Evolutionary conservation across 1,284 basidiomycete species (phyloP), one percentile per base, ranked within the genome.

Genomic region (Microbotryum scabiosae): DNA sequence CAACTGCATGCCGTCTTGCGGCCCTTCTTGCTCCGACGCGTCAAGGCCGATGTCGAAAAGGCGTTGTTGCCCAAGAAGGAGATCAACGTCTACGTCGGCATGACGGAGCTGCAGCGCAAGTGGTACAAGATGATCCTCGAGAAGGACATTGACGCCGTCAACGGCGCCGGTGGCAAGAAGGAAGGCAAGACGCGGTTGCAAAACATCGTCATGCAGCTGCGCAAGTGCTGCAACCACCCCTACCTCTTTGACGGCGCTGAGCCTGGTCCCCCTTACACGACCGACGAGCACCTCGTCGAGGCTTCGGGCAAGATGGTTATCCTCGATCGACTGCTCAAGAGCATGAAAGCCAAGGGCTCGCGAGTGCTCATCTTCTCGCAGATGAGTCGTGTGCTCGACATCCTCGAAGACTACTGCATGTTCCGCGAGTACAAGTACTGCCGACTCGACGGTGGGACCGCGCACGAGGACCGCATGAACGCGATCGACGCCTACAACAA

Each of bases 401-500:
- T 99, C 64, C 77, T 98, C 47, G 94, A 98, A 74, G 96, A 98
- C 74, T 98, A 96, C 76, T 97, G 92, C 75, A 79, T 96, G 63
- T 98, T 97, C 81, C 81, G 94, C 53, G 79, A 79, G 60, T 94
- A 88, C 77, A 86, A 89, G 72, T 98, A 98, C 76, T 97, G 92
- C 73, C 87, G 96, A 56, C 97, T 98, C 64, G 96, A 98, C 71
- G 94, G 96, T 67, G 81, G 87, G 51, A 97, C 94, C 0, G 88
- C 90, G 1, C 94, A 97, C 71, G 94, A 98, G 57, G 93, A 97
- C 71, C 92, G 96, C 63, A 96, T 97, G 64, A 73, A 84, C 9
- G 88, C 91, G 9, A 99, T 99, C 70, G 96, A 98, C 79, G 92
- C 97, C 62, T 99, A 97, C 79, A 98, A 99, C 78, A 90, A 87